Base-by-base conservation (phyloP, 1,284 basidiomycete genomes). In the Trichosporon ovoides region DNA sequence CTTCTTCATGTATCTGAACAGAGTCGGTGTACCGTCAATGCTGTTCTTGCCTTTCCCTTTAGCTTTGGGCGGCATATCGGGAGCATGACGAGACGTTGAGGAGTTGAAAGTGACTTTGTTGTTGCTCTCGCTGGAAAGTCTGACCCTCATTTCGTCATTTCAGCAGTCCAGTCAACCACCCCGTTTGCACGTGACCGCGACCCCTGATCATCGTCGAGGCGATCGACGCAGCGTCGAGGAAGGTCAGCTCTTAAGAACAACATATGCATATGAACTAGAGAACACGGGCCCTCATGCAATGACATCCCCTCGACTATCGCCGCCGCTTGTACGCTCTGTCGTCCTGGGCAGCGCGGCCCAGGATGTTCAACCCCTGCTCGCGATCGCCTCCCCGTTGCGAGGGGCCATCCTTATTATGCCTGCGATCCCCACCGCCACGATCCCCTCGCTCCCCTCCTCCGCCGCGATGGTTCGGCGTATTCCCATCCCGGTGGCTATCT, bases 241-340 rank as follows among this genome's bases (percentile, higher is more conserved):
- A 46, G 6, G 37, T 16, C 40, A 16, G 18, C 4, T 28, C 14
- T 16, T 48, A 48, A 48, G 43, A n/a, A 48, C 43, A 48, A 48
- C 43, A 48, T 48, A 48, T 48, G 43, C 43, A 48, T 48, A 48
- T 48, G 43, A 48, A 28, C 16, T 48, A 48, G 43, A 48, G 28
- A n/a, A 48, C 43, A 48, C 43, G 28, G 43, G 43, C 11, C 43
- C n/a, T n/a, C 43, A 12, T 22, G 11, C n/a, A 16, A 16, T 10
- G 4, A 6, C 3, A 14, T 4, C 35, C 16, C 28, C 22, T 28
- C n/a, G 22, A 9, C 16, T 48, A 19, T 22, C 43, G 43, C 24
- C 43, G 24, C 22, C 43, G 12, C 43, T 48, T 48, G 28, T 31
- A 48, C 12, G 43, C 24, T 19, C 43, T 28, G 22, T 48, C 43